Conservation (phyloP, 495 filamentous ascomycete genomes). For the Bacidia gigantensis region DNA sequence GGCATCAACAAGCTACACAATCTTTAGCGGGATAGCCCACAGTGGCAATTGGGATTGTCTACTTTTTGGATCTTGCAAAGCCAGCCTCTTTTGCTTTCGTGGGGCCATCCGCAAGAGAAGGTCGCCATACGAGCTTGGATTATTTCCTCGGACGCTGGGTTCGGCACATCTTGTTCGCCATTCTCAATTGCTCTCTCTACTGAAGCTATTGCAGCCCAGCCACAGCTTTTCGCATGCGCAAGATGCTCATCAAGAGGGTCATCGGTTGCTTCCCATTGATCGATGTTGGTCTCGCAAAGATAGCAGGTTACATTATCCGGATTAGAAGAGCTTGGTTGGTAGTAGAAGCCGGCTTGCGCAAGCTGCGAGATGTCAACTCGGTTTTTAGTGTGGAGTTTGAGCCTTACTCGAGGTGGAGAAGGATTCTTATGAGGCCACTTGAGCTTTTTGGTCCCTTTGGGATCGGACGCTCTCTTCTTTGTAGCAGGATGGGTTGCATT, state of each 20-base stretch:
- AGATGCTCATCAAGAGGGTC: constrained; percentile 72
- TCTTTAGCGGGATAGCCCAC: neutral
- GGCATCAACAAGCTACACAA: constrained; percentile 63
- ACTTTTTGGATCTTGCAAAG: constrained; percentile 78
- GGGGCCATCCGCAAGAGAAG: constrained; percentile 68
- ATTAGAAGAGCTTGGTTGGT: constrained; percentile 53
- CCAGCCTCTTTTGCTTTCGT: constrained; percentile 80
- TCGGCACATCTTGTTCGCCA: constrained; percentile 42
- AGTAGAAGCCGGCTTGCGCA: constrained; percentile 83
- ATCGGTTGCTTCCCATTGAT: constrained; percentile 82
- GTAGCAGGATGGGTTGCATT: constrained; percentile 40
- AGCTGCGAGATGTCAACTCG: constrained; percentile 39
- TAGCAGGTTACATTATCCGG: constrained; percentile 88
- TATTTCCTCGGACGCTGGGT: constrained; percentile 58
- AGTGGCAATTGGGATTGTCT: constrained; percentile 12
- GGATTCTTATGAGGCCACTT: constrained; percentile 66
- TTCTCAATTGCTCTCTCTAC: constrained; percentile 55
- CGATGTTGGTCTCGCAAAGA: constrained; percentile 61
- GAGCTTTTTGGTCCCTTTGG: constrained; percentile 45
- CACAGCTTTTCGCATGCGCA: constrained; percentile 65
- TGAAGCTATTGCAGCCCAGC: constrained; percentile 71
- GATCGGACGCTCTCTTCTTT: constrained; percentile 54
- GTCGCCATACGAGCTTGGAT: constrained; percentile 64
- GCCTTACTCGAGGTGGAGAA: constrained; percentile 47
- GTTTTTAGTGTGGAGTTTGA: neutral